Percentiles rank a stretch among this genome's conserved stretches.
These are phyloP conservation scores for Coelastrella sp. DNA, from an alignment of 139 green algal species.

Conservation along the genomic window DNA sequence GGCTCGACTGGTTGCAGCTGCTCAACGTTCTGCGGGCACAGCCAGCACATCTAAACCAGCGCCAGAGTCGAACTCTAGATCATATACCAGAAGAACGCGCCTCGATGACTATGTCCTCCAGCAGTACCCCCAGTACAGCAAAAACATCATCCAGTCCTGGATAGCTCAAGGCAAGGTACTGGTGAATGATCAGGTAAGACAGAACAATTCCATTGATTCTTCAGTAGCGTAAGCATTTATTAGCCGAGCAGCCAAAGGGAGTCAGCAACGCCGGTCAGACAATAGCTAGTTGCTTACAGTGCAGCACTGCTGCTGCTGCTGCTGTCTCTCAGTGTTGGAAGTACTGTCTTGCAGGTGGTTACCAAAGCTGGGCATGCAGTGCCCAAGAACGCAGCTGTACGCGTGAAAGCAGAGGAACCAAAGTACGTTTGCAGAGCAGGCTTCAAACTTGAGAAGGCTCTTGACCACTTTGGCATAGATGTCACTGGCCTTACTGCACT, in stretches of 20 bases:
- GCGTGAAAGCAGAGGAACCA: constrained; percentile 77
- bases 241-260: no score
- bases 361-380: constrained; percentile 87
- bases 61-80: not conserved
- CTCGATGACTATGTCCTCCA: constrained; percentile 91
- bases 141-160: constrained; percentile 90
- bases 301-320: not conserved
- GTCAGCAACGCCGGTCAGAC: no score
- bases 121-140: constrained; percentile 79
- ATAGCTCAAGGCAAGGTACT: constrained; percentile 93
- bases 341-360: constrained; percentile 58
- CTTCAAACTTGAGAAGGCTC: constrained; percentile 93
- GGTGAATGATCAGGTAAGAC: constrained; percentile 64
- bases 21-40: not conserved
- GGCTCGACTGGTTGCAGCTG: not conserved
- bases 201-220: no score
- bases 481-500: constrained; percentile 77
- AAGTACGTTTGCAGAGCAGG: constrained; percentile 91
- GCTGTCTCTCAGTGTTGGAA: not conserved
- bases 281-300: not conserved
- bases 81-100: constrained; percentile 44
- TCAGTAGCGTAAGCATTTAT: no score
- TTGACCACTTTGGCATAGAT: constrained; percentile 88
- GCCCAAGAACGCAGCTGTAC: constrained; percentile 58
- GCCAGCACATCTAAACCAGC: constrained; percentile 10